Conservation (phyloP, 2,329 filamentous ascomycete species). For the Pyricularia grisea region DNA sequence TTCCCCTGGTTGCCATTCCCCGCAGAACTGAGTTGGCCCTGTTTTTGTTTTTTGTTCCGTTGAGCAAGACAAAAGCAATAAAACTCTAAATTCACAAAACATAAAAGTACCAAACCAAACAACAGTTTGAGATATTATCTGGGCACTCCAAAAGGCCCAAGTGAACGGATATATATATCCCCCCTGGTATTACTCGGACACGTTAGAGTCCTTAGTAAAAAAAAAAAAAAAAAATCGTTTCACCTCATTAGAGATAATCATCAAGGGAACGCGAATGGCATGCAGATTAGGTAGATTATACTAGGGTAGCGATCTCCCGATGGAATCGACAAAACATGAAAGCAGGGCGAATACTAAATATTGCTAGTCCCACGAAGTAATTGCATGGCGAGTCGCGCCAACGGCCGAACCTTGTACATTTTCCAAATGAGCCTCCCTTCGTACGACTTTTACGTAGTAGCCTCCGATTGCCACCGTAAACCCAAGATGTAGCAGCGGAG, state of each 20-base stretch:
- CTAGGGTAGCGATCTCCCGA: neutral
- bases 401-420: neutral
- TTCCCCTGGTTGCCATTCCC: neutral
- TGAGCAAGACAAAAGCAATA: neutral
- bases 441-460: neutral
- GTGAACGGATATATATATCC: neutral
- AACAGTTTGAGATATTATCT: neutral
- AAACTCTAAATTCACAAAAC: neutral
- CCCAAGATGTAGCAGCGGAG: neutral
- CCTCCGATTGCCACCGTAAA: neutral
- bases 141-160: neutral
- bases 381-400: neutral
- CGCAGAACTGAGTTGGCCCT: neutral
- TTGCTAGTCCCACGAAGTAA: too few relatives aligned
- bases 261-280: neutral
- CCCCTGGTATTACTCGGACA: neutral
- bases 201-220: neutral
- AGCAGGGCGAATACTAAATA: neutral
- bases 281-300: neutral
- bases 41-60: neutral
- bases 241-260: neutral
- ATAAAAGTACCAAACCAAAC: neutral
- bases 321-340: neutral
- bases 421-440: neutral
- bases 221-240: too few relatives aligned